A percentile compares a stretch with the other conserved stretches of the same genome.
Evolutionary conservation across 208 protist species (phyloP).

Genomic region (Angomonas deanei): DNA sequence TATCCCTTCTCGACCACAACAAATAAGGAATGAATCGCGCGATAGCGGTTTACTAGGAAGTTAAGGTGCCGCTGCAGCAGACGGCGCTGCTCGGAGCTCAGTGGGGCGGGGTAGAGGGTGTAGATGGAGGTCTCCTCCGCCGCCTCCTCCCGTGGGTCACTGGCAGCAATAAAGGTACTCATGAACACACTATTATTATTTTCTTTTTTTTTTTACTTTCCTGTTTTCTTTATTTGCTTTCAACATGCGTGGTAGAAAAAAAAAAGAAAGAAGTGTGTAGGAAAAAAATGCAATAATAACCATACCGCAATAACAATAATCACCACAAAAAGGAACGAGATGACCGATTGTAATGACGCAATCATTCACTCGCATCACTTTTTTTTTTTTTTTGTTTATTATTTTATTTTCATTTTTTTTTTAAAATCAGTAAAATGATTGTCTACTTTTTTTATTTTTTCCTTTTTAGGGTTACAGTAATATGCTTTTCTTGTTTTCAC

Average conservation of each 20-base stretch:
- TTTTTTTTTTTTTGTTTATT: too few relatives aligned
- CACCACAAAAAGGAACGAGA: slow-evolving; percentile 11
- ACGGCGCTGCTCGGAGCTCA: slow-evolving; percentile 44
- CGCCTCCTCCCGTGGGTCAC: neutral
- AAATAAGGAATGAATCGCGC: slow-evolving; percentile 37
- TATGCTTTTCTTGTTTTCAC: neutral
- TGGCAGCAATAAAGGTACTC: too few relatives aligned
- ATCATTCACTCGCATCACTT: too few relatives aligned
- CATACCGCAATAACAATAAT: too few relatives aligned
- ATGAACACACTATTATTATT: too few relatives aligned
- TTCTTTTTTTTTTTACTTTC: too few relatives aligned
- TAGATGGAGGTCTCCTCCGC: slow-evolving; percentile 19
- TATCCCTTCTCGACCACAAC: slow-evolving; percentile 35
- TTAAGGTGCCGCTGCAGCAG: slow-evolving; percentile 26
- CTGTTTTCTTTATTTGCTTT: slow-evolving; percentile 8
- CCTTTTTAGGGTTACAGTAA: neutral
- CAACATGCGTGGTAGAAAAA: neutral
- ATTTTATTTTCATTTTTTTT: neutral
- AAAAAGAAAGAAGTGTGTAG: too few relatives aligned
- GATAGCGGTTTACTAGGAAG: slow-evolving; percentile 36
- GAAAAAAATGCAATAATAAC: too few relatives aligned
- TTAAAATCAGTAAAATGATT: neutral
- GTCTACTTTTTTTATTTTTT: neutral
- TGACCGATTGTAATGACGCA: slow-evolving; percentile 12
- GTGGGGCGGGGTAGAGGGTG: slow-evolving; percentile 62